Evolutionary conservation across 1,284 basidiomycete genomes (phyloP), one percentile per base, ranked within the genome.

Genomic region (Meripilus lineatus): DNA sequence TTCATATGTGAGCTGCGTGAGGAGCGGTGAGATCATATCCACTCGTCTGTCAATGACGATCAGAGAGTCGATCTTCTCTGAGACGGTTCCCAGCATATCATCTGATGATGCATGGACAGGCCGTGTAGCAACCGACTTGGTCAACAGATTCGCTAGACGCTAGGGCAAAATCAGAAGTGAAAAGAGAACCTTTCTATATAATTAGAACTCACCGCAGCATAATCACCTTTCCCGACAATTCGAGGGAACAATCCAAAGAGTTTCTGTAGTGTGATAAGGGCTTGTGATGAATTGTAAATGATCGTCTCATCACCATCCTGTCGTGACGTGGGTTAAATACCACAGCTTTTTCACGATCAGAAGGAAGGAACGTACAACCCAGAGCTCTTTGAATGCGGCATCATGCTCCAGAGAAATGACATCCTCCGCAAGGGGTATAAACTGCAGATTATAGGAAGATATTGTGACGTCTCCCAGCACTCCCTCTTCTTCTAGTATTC

Each of bases 1-100:
- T 62, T 97, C 87, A 58, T 98, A 99, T 0, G 96, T 99, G 44
- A 99, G 71, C 59, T 99, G 95, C 1, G 95, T 99, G 37, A 95
- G 81, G 43, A 99, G 74, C 1, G 95, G 93, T 0, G 95, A 97
- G 42, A 96, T 84, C 83, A 97, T 89, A 62, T 99, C 96, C n/a
- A 90, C 83, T 34, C 84, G 79, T 40, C 96, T 80, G 62, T 99
- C 96, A 45, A 99, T 58, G 33, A 99, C 77, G 52, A 99, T 83
- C 46, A 99, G 68, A 17, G 83, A 85, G 61, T 99, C 96, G 44
- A 99, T 77, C 50, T 73, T 79, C 23, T 77, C 73, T 0, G 79
- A 74, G 8, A 54, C 45, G 7, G 70, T 58, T 26, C 68, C 60
- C 11, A 70, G 59, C 7, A 68, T 58, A 13, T 61, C 62, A 47